These are phyloP conservation scores for Stramenopiles sp. DNA, from an alignment of 352 stramenopile species.

Conservation along the genomic window DNA sequence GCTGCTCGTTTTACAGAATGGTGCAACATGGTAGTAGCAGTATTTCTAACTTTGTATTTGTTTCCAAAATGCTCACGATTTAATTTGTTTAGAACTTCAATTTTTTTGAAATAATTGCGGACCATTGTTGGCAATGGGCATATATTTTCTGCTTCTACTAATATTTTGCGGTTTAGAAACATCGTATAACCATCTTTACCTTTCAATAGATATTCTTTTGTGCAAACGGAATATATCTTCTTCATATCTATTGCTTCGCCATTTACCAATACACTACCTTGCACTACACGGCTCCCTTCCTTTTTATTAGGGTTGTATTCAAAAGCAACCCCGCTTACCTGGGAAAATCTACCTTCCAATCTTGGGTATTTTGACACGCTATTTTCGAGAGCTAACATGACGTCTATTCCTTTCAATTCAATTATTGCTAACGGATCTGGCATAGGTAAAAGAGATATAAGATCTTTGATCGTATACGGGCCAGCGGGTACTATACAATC, in stretches of 20 bases:
- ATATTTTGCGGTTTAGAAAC: constrained; percentile 16
- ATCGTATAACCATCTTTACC: constrained; percentile 33
- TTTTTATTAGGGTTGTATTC: constrained; percentile 22
- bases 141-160: constrained; percentile 24
- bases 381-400: constrained; percentile 30
- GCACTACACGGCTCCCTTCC: constrained; percentile 15
- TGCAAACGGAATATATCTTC: constrained; percentile 16
- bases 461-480: constrained; percentile 23
- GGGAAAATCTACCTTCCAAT: constrained; percentile 29
- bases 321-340: constrained; percentile 28
- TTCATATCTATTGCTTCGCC: constrained; percentile 14
- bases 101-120: constrained; percentile 18
- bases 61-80: background rate
- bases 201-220: constrained; percentile 23
- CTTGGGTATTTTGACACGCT: constrained; percentile 26
- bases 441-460: constrained; percentile 28
- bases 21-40: too few species aligned
- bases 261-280: constrained; percentile 10
- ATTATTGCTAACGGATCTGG: constrained; percentile 24
- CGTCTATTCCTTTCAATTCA: constrained; percentile 20
- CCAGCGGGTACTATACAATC: constrained; percentile 25
- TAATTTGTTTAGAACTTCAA: background rate
- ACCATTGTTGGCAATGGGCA: constrained; percentile 25
- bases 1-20: background rate
- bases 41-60: too few species aligned